Evolutionary conservation across 257 asterid species (phyloP).

Genomic region (Lithospermum erythrorhizon): DNA sequence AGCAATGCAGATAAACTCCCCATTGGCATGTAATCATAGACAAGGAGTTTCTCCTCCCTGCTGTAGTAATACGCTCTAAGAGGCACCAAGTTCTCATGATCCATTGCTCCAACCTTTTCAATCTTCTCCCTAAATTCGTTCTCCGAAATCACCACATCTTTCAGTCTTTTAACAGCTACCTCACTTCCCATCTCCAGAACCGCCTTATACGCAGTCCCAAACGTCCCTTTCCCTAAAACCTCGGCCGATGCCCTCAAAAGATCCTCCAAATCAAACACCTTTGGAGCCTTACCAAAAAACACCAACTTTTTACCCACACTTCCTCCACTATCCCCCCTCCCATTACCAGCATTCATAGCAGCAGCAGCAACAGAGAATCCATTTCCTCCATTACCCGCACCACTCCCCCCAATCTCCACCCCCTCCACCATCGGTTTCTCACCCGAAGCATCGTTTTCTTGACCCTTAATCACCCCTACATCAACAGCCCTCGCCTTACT

Average conservation of each 20-base stretch:
- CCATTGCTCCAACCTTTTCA: conserved; percentile 25
- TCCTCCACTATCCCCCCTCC: conserved; percentile 16
- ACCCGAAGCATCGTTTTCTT: conserved; percentile 6
- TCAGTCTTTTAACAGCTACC: conserved; percentile 35
- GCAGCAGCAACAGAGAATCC: conserved; percentile 15
- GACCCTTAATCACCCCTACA: conserved; percentile 10
- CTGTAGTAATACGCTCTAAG: conserved; percentile 36
- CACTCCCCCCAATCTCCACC: conserved; percentile 17
- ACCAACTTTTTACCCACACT: conserved; percentile 19
- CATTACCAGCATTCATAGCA: conserved; percentile 15
- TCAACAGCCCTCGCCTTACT: conserved; percentile 11
- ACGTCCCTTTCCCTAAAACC: conserved; percentile 38
- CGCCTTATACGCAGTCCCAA: conserved; percentile 34
- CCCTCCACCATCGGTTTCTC: conserved; percentile 22
- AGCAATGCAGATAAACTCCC: conserved; percentile 39
- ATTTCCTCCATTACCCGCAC: conserved; percentile 12
- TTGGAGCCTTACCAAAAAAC: conserved; percentile 17
- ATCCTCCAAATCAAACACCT: conserved; percentile 32
- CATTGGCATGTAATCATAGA: conserved; percentile 37
- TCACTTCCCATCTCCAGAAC: conserved; percentile 27
- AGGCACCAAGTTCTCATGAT: conserved; percentile 32
- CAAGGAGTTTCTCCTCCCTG: conserved; percentile 40
- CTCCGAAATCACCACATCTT: conserved; percentile 27
- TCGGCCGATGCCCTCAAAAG: conserved; percentile 36
- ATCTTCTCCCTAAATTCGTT: conserved; percentile 30